Conservation (phyloP, 2,329 filamentous ascomycete genomes). For the Remersonia thermophila region DNA sequence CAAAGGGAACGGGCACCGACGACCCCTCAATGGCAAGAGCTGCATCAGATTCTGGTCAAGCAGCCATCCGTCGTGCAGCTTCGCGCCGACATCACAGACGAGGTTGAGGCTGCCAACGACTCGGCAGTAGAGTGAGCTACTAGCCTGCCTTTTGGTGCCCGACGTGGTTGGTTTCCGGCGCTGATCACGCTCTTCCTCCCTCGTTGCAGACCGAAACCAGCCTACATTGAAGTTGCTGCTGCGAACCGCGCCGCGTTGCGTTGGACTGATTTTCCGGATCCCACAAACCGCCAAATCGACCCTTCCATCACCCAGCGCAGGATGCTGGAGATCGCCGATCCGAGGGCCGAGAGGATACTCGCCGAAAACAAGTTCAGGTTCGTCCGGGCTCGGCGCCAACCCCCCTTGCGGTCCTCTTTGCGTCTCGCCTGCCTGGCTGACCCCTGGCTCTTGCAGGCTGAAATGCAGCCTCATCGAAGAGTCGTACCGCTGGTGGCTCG, state of each 20-base stretch:
- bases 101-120: constrained; percentile 14
- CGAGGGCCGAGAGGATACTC: constrained; percentile 35
- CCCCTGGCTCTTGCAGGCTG: constrained; percentile 26
- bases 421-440: too few species aligned
- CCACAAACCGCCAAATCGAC: constrained; percentile 31
- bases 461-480: constrained; percentile 43
- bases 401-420: too few species aligned
- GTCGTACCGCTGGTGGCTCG: constrained; percentile 38
- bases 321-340: constrained; percentile 43
- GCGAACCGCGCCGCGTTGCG: constrained; percentile 32
- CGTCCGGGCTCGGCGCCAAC: constrained; percentile 15
- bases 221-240: constrained; percentile 20
- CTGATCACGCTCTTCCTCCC: not conserved
- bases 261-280: constrained; percentile 51
- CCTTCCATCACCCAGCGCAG: constrained; percentile 37
- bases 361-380: constrained; percentile 42
- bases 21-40: constrained; percentile 34
- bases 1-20: constrained; percentile 23
- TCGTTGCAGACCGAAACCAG: too few species aligned
- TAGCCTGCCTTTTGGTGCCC: too few species aligned
- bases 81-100: constrained; percentile 40
- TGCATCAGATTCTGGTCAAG: constrained; percentile 41
- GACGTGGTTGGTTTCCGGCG: too few species aligned
- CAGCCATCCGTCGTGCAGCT: constrained; percentile 46
- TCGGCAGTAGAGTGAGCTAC: constrained; percentile 2